Evolutionary conservation across 371 early-diverging fungal species (phyloP).

Genomic region (Thermomucor indicae-seudaticae): DNA sequence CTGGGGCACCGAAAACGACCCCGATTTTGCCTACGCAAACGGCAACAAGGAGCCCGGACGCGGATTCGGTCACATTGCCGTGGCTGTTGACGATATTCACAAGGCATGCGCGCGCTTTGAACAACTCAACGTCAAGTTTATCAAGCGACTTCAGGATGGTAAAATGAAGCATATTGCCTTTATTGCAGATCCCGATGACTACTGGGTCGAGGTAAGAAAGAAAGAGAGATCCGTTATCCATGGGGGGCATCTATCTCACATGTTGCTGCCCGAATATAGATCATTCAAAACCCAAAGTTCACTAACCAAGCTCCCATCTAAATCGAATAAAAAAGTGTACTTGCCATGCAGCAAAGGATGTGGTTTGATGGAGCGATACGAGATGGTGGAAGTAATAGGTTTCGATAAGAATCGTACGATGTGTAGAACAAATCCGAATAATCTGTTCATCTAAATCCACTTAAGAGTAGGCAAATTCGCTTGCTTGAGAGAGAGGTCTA

Average conservation of each 20-base stretch:
- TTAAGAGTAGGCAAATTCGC: too few relatives aligned
- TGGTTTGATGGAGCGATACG: too few relatives aligned
- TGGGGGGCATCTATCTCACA: background rate
- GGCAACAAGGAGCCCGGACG: conserved; percentile 71
- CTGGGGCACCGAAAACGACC: conserved; percentile 82
- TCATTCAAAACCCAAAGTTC: conserved; percentile 19
- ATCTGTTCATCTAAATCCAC: too few relatives aligned
- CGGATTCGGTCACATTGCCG: conserved; percentile 84
- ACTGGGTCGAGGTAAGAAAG: conserved; percentile 65
- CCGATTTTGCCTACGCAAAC: conserved; percentile 63
- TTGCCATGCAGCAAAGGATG: too few relatives aligned
- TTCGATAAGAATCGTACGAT: too few relatives aligned
- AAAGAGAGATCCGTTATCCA: background rate
- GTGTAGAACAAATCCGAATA: too few relatives aligned
- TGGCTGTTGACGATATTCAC: conserved; percentile 77
- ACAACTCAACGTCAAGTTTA: conserved; percentile 65
- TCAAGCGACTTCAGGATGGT: conserved; percentile 77
- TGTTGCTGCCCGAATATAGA: background rate
- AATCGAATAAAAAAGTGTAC: too few relatives aligned
- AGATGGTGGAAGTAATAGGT: too few relatives aligned
- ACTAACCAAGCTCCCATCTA: conserved; percentile 9
- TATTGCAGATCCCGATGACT: conserved; percentile 84
- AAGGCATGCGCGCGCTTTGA: conserved; percentile 78
- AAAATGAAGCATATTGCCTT: conserved; percentile 86
- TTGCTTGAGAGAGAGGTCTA: too few relatives aligned